Evolutionary conservation across 306 rosid species (phyloP), one percentile per base, ranked within the genome.

Genomic region (Prunus davidiana): DNA sequence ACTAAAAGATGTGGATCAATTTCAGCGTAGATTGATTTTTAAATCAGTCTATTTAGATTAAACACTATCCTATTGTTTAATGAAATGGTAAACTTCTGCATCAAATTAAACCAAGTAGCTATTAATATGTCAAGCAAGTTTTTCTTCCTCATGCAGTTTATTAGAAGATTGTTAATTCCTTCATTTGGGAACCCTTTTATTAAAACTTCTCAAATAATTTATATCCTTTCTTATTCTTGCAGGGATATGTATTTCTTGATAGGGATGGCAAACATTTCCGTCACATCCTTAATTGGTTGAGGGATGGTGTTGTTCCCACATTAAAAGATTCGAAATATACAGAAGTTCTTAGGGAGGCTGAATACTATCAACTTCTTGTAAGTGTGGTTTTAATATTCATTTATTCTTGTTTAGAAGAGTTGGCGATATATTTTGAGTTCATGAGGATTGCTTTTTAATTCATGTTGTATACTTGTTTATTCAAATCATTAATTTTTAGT

Each of bases 241-340:
- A 91, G 98, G 98, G 96, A 45, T 90, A 78, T 84, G 91, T 91
- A 50, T 91, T 91, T 82, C 80, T 94, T 67, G 98, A 94, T 57
- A 86, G 98, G 79, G 98, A 94, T 81, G 98, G 98, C 43, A 82
- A 84, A 75, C 96, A 90, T 82, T 91, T 94, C 67, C 87, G 98
- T 6, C 97, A 94, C 80, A 89, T 94, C 78, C 98, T 94, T 72
- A 94, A 94, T 84, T 94, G 97, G 97, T 86, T 94, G 63, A 89
- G 98, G 73, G 97, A 94, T 38, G 93, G 97, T 0, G 80, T 84
- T 54, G 89, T 91, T 76, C 98, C 98, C 49, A 79, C 80, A 18
- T 85, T 94, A 11, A 86, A 87, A 52, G 97, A 94, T 54, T 74
- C 77, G 47, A 82, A 89, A 47, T 85, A 76, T 81, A 25, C 82